Percentiles rank a stretch among this genome's conserved stretches.
These are phyloP conservation scores for Aspergillus egyptiacus DNA, from an alignment of 495 filamentous ascomycete species.

Conservation along the genomic window DNA sequence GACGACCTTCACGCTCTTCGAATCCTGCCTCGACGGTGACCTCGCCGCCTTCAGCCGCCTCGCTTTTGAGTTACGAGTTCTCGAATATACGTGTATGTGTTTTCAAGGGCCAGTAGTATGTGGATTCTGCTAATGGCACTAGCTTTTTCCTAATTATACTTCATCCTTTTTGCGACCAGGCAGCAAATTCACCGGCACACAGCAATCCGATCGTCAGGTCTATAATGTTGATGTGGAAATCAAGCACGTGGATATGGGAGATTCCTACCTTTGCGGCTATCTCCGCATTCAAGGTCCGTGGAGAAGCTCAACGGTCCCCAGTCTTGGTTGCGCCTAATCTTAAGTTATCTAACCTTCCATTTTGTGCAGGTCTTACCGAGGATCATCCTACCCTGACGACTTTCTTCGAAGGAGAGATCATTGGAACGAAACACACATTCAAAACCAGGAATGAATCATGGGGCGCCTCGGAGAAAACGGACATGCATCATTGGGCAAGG, in stretches of 20 bases:
- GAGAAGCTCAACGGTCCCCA: too few species aligned
- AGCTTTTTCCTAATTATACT: conserved; percentile 49
- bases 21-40: conserved; percentile 25
- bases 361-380: conserved; percentile 70
- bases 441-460: conserved; percentile 82
- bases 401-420: conserved; percentile 98
- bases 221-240: conserved; percentile 97
- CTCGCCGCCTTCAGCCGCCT: conserved; percentile 32
- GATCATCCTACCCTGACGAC: conserved; percentile 95
- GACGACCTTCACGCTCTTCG: conserved; percentile 25
- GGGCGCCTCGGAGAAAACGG: conserved; percentile 89
- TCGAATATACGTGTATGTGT: conserved; percentile 58
- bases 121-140: conserved; percentile 16
- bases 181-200: conserved; percentile 82
- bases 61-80: conserved; percentile 58
- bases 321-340: background rate
- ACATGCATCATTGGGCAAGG: conserved; percentile 88
- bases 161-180: conserved; percentile 85
- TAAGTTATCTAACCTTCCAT: conserved; percentile 19
- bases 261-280: conserved; percentile 94
- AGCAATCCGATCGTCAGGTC: conserved; percentile 81
- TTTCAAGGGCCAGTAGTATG: background rate
- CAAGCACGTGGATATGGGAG: conserved; percentile 89
- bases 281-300: conserved; percentile 86
- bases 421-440: conserved; percentile 91